Evolutionary conservation across 2,329 filamentous ascomycete species (phyloP).

Genomic region (Emergomyces orientalis): DNA sequence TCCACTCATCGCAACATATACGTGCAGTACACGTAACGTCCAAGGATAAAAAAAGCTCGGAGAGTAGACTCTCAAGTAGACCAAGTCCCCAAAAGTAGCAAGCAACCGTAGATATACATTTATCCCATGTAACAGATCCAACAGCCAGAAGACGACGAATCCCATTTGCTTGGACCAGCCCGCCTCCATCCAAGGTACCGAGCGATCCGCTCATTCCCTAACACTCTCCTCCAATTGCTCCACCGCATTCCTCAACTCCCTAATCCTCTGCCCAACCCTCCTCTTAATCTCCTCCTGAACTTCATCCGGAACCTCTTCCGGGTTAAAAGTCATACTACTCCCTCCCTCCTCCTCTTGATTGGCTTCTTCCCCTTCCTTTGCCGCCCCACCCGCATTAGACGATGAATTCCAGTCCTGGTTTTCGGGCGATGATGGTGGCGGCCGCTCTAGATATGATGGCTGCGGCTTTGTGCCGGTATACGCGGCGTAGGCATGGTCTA

Average conservation of each 20-base stretch:
- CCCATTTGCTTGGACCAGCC: no score
- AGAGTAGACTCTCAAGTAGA: neutral
- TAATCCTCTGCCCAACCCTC: slow-evolving; percentile 37
- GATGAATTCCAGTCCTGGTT: neutral
- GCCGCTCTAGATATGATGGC: slow-evolving; percentile 2
- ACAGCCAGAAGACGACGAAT: no score
- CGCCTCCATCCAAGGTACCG: no score
- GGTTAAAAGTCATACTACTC: slow-evolving; percentile 27
- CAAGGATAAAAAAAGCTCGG: no score
- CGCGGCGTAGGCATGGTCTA: slow-evolving; percentile 27
- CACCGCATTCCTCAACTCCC: slow-evolving; percentile 40
- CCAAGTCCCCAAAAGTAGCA: neutral
- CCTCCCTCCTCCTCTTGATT: slow-evolving; percentile 17
- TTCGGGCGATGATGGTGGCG: slow-evolving; percentile 10
- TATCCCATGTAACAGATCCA: neutral
- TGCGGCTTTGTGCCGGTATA: slow-evolving; percentile 22
- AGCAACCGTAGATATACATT: neutral
- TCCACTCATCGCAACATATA: no score
- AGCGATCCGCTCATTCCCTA: slow-evolving; percentile 25
- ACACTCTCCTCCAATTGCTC: slow-evolving; percentile 35
- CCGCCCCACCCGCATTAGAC: slow-evolving; percentile 4
- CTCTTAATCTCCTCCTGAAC: slow-evolving; percentile 36
- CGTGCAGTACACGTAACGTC: no score
- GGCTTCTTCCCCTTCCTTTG: slow-evolving; percentile 8
- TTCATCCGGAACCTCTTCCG: slow-evolving; percentile 20